These are phyloP conservation scores for Metarhizium rileyi DNA, from an alignment of 2,329 filamentous ascomycete genomes.

Conservation along the genomic window DNA sequence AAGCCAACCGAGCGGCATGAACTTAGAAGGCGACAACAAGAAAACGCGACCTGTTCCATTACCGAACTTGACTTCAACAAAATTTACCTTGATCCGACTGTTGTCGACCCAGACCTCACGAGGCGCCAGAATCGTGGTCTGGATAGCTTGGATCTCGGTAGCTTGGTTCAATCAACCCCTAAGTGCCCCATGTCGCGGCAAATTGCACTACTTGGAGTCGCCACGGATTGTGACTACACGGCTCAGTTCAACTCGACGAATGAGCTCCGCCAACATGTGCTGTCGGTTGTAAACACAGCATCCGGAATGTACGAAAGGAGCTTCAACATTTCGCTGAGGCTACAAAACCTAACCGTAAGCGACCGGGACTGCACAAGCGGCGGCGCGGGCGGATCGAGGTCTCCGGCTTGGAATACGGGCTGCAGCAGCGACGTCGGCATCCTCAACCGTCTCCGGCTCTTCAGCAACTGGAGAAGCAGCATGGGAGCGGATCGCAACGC, in stretches of 20 bases:
- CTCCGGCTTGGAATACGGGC: conserved; percentile 67
- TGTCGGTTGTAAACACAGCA: conserved; percentile 73
- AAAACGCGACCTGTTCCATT: neutral
- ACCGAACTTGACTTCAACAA: neutral
- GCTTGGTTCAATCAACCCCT: conserved; percentile 55
- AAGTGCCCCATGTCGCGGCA: conserved; percentile 74
- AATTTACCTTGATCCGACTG: neutral
- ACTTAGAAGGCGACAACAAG: neutral
- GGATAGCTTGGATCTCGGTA: neutral
- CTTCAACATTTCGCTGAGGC: conserved; percentile 81
- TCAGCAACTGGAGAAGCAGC: conserved; percentile 71
- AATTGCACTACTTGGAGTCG: conserved; percentile 83
- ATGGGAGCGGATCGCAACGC: conserved; percentile 60
- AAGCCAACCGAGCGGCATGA: neutral
- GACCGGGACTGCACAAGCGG: conserved; percentile 59
- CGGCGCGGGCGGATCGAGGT: conserved; percentile 36
- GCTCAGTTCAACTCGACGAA: conserved; percentile 53
- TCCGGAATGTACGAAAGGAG: conserved; percentile 73
- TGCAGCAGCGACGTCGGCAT: conserved; percentile 55
- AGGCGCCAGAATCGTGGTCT: neutral
- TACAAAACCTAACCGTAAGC: conserved; percentile 69
- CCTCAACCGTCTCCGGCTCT: conserved; percentile 63
- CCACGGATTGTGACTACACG: conserved; percentile 79
- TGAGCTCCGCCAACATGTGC: conserved; percentile 57
- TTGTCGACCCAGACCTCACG: neutral